Evolutionary conservation across 192 early-diverging fungal genomes (phyloP).

Genomic region (Podila horticola): DNA sequence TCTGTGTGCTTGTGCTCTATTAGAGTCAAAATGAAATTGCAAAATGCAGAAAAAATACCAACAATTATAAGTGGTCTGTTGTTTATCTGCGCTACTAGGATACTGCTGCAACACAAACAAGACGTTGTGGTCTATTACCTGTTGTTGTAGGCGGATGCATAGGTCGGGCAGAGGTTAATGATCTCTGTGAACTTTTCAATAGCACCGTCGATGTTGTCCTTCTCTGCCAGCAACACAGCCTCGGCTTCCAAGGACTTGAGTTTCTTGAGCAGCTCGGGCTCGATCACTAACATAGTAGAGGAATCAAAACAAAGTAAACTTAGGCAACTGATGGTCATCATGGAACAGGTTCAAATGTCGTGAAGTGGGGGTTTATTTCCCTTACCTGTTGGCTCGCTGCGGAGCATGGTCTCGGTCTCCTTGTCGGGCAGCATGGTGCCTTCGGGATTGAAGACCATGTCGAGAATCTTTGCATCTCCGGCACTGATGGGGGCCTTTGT

Average conservation of each 20-base stretch:
- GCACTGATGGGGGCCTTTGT: slow-evolving; percentile 34
- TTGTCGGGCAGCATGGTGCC: slow-evolving; percentile 51
- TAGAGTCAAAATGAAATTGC: background rate
- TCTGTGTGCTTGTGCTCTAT: slow-evolving; percentile 61
- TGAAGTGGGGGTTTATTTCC: background rate
- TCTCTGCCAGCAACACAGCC: slow-evolving; percentile 54
- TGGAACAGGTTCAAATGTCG: background rate
- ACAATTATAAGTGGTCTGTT: too few relatives aligned
- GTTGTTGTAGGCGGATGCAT: slow-evolving; percentile 64
- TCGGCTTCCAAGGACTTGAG: slow-evolving; percentile 53
- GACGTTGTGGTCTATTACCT: slow-evolving; percentile 37
- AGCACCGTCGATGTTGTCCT: slow-evolving; percentile 53
- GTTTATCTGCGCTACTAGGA: too few relatives aligned
- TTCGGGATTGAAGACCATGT: slow-evolving; percentile 54
- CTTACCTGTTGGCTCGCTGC: slow-evolving; percentile 26
- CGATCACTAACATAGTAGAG: slow-evolving; percentile 29
- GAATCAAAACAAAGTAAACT: slow-evolving; percentile 1
- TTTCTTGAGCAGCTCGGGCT: slow-evolving; percentile 35
- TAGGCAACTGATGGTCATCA: background rate
- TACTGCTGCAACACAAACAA: background rate
- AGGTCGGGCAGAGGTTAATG: slow-evolving; percentile 52
- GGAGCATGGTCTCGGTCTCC: slow-evolving; percentile 46
- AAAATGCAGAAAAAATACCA: background rate
- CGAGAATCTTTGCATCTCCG: slow-evolving; percentile 47
- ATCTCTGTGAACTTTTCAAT: slow-evolving; percentile 52